These are phyloP conservation scores for Eutypella sp. DNA, from an alignment of 2,329 filamentous ascomycete species.

Conservation along the genomic window DNA sequence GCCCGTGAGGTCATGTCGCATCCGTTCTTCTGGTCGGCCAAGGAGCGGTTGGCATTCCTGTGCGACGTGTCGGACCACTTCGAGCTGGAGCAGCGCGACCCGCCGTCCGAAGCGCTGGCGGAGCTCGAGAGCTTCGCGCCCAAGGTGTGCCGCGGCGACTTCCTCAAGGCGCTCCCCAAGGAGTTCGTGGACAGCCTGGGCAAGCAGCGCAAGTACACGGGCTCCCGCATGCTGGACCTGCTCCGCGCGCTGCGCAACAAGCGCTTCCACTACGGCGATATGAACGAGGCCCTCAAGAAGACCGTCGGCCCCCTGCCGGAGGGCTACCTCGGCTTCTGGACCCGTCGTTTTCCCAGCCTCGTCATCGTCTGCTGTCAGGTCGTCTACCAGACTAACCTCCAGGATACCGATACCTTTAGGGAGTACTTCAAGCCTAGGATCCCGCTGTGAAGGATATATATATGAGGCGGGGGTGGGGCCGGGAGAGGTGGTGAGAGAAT, in stretches of 20 bases:
- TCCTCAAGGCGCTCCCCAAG: slow-evolving; percentile 68
- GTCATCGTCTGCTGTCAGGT: slow-evolving; percentile 75
- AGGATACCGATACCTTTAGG: slow-evolving; percentile 60
- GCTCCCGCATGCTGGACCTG: slow-evolving; percentile 75
- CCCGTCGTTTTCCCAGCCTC: slow-evolving; percentile 69
- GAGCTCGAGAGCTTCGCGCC: slow-evolving; percentile 52
- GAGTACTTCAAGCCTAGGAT: slow-evolving; percentile 54
- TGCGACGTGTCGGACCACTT: slow-evolving; percentile 96
- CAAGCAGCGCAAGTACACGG: slow-evolving; percentile 93
- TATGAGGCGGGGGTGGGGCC: neutral
- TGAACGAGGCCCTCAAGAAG: slow-evolving; percentile 71
- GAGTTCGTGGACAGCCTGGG: slow-evolving; percentile 85
- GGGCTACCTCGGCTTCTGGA: slow-evolving; percentile 83
- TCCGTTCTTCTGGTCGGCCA: slow-evolving; percentile 92
- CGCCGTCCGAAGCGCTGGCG: slow-evolving; percentile 63
- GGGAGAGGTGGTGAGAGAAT: neutral
- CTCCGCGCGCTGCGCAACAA: slow-evolving; percentile 89
- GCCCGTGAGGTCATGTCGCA: slow-evolving; percentile 56
- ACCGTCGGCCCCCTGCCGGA: slow-evolving; percentile 69
- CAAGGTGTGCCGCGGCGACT: slow-evolving; percentile 63
- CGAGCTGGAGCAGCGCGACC: slow-evolving; percentile 84
- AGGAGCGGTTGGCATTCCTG: slow-evolving; percentile 86
- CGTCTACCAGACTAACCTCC: slow-evolving; percentile 61
- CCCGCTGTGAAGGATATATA: slow-evolving; percentile 13
- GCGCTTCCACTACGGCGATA: slow-evolving; percentile 96